These are phyloP conservation scores for Pichia scutulata DNA, from an alignment of 805 yeast genomes.

Conservation along the genomic window DNA sequence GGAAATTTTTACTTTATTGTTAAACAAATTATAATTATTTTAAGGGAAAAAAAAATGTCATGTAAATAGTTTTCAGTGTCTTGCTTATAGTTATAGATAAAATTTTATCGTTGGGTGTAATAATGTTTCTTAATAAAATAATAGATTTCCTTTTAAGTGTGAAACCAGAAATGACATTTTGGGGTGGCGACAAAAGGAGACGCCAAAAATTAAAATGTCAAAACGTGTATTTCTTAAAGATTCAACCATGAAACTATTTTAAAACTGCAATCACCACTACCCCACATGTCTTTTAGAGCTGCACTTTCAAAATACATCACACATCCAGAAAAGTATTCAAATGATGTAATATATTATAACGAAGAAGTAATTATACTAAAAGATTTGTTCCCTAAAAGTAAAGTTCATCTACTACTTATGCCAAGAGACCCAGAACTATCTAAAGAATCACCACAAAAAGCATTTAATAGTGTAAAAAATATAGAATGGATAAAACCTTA, in stretches of 20 bases:
- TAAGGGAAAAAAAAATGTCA: background rate
- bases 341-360: slow-evolving; percentile 40
- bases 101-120: background rate
- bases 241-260: too few relatives aligned
- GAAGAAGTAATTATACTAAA: slow-evolving; percentile 45
- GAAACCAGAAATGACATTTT: background rate
- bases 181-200: too few relatives aligned
- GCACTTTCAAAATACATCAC: slow-evolving; percentile 43
- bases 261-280: too few relatives aligned
- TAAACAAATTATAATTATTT: slow-evolving; percentile 29
- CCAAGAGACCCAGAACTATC: slow-evolving; percentile 43
- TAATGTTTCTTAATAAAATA: background rate
- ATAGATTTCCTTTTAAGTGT: background rate
- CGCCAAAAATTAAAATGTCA: too few relatives aligned
- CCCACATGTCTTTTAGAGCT: slow-evolving; percentile 38
- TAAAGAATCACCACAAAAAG: slow-evolving; percentile 43
- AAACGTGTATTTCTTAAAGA: too few relatives aligned
- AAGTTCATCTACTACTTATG: slow-evolving; percentile 51
- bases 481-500: slow-evolving; percentile 26
- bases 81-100: background rate
- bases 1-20: slow-evolving; percentile 70
- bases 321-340: slow-evolving; percentile 34
- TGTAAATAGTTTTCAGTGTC: background rate
- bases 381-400: slow-evolving; percentile 60
- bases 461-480: slow-evolving; percentile 31